These are phyloP conservation scores for Biscutella laevigata DNA, from an alignment of 441 rosid species.

Conservation along the genomic window DNA sequence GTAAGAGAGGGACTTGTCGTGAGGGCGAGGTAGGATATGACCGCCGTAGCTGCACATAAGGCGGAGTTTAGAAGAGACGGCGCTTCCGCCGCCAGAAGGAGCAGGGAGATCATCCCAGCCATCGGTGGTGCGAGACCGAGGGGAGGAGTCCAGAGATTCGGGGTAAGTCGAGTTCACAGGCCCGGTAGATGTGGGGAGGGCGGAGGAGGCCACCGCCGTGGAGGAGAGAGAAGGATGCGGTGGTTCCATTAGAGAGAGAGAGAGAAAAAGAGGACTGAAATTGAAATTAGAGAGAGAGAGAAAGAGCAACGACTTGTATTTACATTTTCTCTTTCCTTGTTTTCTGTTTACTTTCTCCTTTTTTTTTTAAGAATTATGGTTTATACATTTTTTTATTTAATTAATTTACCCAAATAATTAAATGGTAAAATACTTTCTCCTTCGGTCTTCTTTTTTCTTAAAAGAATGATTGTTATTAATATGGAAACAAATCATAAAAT, in stretches of 20 bases:
- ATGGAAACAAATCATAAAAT: too few relatives aligned
- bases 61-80: constrained; percentile 64
- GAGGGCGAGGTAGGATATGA: constrained; percentile 89
- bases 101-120: constrained; percentile 54
- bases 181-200: constrained; percentile 7
- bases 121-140: constrained; percentile 73
- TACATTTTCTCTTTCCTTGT: too few relatives aligned
- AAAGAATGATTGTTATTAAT: too few relatives aligned
- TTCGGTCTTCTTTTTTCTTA: too few relatives aligned
- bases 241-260: constrained; percentile 25
- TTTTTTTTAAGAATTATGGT: too few relatives aligned
- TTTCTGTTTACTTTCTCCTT: too few relatives aligned
- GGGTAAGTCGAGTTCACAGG: constrained; percentile 29
- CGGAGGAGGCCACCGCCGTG: constrained; percentile 20
- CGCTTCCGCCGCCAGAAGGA: constrained; percentile 22
- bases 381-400: too few relatives aligned
- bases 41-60: constrained; percentile 97
- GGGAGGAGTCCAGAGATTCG: constrained; percentile 68
- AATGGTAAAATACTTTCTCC: too few relatives aligned
- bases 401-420: too few relatives aligned
- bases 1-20: constrained; percentile 82
- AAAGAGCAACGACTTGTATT: too few relatives aligned
- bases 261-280: too few relatives aligned
- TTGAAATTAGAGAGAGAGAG: background rate
- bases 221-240: constrained; percentile 25